Conservation (phyloP, 257 asterid species). For the Solanum sitiens region DNA sequence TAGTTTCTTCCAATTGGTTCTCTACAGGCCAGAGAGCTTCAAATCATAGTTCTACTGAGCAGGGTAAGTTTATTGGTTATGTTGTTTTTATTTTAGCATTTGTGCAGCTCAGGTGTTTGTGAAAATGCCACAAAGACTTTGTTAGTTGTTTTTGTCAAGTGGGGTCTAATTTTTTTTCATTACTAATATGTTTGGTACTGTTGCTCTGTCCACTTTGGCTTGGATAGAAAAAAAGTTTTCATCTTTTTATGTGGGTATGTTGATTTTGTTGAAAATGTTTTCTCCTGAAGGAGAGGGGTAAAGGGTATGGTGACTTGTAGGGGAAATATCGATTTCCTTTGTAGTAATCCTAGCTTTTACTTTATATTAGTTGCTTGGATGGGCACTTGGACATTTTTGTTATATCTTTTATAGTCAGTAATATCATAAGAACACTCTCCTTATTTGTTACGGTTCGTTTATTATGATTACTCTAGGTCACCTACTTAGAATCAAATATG, state of each 20-base stretch:
- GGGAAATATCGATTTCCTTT: background rate
- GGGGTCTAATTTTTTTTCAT: background rate
- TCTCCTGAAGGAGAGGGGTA: background rate
- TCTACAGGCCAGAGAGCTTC: conserved; percentile 11
- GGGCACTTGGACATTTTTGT: background rate
- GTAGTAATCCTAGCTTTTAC: background rate
- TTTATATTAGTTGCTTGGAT: background rate
- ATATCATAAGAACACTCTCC: background rate
- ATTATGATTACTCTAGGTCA: background rate
- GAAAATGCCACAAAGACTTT: conserved; percentile 23
- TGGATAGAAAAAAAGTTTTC: background rate
- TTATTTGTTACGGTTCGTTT: background rate
- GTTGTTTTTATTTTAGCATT: background rate
- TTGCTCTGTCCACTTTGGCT: background rate
- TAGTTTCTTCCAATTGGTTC: background rate
- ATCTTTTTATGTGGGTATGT: background rate
- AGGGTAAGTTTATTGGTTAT: conserved; percentile 16
- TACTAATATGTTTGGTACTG: background rate
- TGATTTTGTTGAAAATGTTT: background rate
- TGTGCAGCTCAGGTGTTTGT: conserved; percentile 24
- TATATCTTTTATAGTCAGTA: background rate
- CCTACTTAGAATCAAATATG: background rate
- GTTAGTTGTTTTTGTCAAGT: background rate
- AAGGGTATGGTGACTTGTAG: background rate
- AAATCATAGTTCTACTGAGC: background rate